Evolutionary conservation across 139 green algal genomes (phyloP).

Genomic region (Trebouxia sp.): DNA sequence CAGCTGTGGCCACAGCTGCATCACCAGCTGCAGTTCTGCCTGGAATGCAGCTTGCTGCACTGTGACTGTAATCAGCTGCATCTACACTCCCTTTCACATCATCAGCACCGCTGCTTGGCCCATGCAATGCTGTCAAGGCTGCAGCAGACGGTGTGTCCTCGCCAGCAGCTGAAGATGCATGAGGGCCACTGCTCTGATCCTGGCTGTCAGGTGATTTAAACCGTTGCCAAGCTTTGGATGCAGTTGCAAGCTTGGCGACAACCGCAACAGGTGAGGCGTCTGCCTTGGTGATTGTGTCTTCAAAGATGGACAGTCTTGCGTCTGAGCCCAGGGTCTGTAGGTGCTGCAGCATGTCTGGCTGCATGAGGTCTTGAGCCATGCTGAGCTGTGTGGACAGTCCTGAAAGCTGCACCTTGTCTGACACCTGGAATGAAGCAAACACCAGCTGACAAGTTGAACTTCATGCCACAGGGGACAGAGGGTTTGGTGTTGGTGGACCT

Average conservation of each 20-base stretch:
- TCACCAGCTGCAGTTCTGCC: too few species aligned
- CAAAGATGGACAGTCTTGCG: conserved; percentile 21
- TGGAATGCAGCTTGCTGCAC: too few species aligned
- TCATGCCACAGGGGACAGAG: too few species aligned
- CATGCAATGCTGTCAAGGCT: too few species aligned
- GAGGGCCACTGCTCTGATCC: neutral
- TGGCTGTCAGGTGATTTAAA: neutral
- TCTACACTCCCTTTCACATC: too few species aligned
- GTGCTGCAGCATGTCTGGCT: neutral
- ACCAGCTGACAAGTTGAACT: too few species aligned
- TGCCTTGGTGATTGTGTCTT: neutral
- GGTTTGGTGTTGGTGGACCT: too few species aligned
- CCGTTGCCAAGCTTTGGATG: neutral
- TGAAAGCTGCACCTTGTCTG: neutral
- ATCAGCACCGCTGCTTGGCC: too few species aligned
- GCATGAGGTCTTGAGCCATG: neutral
- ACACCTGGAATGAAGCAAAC: neutral
- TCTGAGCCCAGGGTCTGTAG: neutral
- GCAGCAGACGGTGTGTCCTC: too few species aligned
- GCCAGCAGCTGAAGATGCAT: neutral
- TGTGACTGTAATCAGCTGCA: too few species aligned
- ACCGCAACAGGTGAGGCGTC: neutral
- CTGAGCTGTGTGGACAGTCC: neutral
- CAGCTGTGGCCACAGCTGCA: neutral
- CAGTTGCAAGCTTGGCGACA: neutral